phyloP scores from a whole-genome alignment of 2,329 filamentous ascomycete genomes.

The Pseudogymnoascus sp. region DNA sequence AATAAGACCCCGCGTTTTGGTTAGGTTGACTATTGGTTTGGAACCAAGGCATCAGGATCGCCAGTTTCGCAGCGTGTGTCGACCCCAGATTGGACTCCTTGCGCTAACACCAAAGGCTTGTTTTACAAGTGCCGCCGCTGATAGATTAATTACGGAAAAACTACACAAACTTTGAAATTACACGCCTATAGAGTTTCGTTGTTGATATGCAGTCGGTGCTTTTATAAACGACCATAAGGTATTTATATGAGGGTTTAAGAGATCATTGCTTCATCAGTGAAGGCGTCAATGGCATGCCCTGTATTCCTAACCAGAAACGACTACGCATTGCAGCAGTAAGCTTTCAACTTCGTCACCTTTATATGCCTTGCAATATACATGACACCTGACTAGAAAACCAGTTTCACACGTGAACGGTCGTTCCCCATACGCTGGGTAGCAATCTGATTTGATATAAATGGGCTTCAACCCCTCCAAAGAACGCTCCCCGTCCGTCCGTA shows the following conservation, averaged over 20 bases:
- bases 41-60: slow-evolving; percentile 1
- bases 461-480: neutral
- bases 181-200: neutral
- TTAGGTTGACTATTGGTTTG: neutral
- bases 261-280: neutral
- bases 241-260: neutral
- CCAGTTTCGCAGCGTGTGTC: neutral
- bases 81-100: neutral
- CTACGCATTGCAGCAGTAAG: neutral
- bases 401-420: neutral
- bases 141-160: slow-evolving; percentile 9
- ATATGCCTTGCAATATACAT: slow-evolving; percentile 3
- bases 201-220: neutral
- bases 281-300: neutral
- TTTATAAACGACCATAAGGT: neutral
- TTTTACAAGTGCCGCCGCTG: slow-evolving; percentile 3
- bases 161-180: neutral
- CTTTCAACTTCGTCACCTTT: neutral
- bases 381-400: slow-evolving; percentile 5
- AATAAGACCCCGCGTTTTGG: slow-evolving; percentile 2
- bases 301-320: neutral
- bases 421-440: neutral
- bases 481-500: neutral
- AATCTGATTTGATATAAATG: neutral
- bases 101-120: neutral